Evolutionary conservation across 2,329 filamentous ascomycete species (phyloP), one percentile per base, ranked within the genome.

Genomic region (Aspergillus viridinutans): DNA sequence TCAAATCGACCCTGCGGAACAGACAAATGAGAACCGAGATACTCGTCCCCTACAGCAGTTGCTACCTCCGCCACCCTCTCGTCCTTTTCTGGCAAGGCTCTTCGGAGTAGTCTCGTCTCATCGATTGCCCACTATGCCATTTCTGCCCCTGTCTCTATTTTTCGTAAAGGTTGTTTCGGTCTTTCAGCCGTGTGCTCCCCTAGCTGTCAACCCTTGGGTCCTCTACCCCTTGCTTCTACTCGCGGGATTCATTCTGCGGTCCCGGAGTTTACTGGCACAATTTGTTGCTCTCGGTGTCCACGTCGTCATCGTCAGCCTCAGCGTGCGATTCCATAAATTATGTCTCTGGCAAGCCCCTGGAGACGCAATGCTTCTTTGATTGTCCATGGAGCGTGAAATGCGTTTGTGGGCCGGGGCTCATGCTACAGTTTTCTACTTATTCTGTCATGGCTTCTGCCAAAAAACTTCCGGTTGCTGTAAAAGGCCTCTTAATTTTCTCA

Each of bases 131-230:
- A 53, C 76, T 4, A 61, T 82, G 21, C 86, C 87, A 50, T 23
- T 47, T 21, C 23, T 47, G 10, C 23, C 21, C 12, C 73, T 90
- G 2, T 64, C 72, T 1, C 64, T 92, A 1, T 92, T 96, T 64
- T 70, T 88, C 5, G 62, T 82, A 51, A 96, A 96, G 72, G 74
- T 92, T 8, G 74, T 81, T 12, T 84, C 85, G 0, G 74, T 94
- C 9, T 80, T 83, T 2, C 80, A 82, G 49, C 83, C 87, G 0
- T 96, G 92, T 71, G 85, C 85, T 69, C 91, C 91, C 0, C 86
- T 86, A 56, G 85, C 85, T 47, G 80, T 84, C n/a, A 86, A 82
- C 48, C 77, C 84, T 6, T 83, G 83, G 71, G 74, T 92, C 4
- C 79, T 85, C 4, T 86, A 88, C 62, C 85, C 88, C 3, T 76